Base-by-base conservation (phyloP, 1,284 basidiomycete species). In the Sphaerobolus stellatus region DNA sequence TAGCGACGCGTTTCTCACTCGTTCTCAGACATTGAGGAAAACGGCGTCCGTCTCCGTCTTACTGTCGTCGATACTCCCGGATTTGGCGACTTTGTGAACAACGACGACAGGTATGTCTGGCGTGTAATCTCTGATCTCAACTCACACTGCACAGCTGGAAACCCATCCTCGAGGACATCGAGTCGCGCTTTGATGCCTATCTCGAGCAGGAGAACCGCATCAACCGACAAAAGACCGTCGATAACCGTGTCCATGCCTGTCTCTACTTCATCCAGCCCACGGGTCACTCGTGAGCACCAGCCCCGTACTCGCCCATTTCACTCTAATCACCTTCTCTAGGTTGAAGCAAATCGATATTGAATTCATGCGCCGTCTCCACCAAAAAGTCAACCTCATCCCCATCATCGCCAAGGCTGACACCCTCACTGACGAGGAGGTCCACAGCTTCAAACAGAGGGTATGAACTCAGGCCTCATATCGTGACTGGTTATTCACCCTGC, bases 21-120 rank as follows among this genome's bases (percentile, higher is more conserved):
- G 14, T 64, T 67, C 66, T 61, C 68, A 96, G 94, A 98, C 70
- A 98, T 98, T 65, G 95, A 98, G 77, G 94, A 98, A 78, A 95
- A 91, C 61, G 94, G 94, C 56, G 94, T 98, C 53, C 83, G 93
- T 61, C 83, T 98, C 52, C 92, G 92, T 67, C 76, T 98, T 57
- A 98, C 93, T n/a, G 95, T 98, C 59, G 94, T 98, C 59, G 94
- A 98, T 71, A 98, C 94, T 36, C 94, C 94, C 52, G 94, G 94
- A 28, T 98, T 96, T 65, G 94, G 94, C 56, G 94, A 98, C 73
- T 97, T 94, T 71, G 93, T 98, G 69, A 97, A 98, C 81, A 98
- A 98, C 71, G 92, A 95, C 62, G 92, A 96, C 65, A 93, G 92
- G 92, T 92, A 65, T 59, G 70, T 67, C 36, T 16, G 33, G 60